A percentile compares a stretch with the other conserved stretches of the same genome.
These are phyloP conservation scores for Sclerotinia subarctica DNA, from an alignment of 2,329 filamentous ascomycete species.

Conservation along the genomic window DNA sequence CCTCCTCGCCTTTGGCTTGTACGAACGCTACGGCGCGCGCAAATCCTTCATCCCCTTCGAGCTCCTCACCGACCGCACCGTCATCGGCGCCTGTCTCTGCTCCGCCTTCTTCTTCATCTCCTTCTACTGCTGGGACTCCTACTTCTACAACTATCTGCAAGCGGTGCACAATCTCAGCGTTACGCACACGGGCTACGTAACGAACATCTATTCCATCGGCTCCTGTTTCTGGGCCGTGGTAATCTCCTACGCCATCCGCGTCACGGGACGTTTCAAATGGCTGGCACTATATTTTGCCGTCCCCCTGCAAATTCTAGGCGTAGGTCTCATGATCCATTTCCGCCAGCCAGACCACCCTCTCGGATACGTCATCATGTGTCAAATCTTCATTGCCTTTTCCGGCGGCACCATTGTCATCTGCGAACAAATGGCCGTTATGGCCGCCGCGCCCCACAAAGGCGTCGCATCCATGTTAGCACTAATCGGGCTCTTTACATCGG, in stretches of 20 bases:
- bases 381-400: conserved; percentile 57
- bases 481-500: conserved; percentile 56
- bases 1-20: conserved; percentile 53
- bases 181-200: conserved; percentile 49
- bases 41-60: conserved; percentile 55
- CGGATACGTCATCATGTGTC: conserved; percentile 55
- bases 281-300: conserved; percentile 27
- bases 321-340: conserved; percentile 58
- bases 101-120: conserved; percentile 46
- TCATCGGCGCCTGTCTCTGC: conserved; percentile 47
- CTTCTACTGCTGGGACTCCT: conserved; percentile 52
- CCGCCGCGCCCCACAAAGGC: conserved; percentile 58
- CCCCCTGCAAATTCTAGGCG: conserved; percentile 44
- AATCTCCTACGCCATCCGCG: conserved; percentile 47
- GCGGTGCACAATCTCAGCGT: conserved; percentile 51
- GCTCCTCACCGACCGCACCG: conserved; percentile 49
- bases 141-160: conserved; percentile 53
- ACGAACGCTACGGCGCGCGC: conserved; percentile 55
- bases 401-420: conserved; percentile 57
- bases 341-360: conserved; percentile 50
- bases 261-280: conserved; percentile 33
- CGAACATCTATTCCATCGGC: conserved; percentile 50
- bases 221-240: conserved; percentile 45
- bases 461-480: conserved; percentile 60
- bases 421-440: conserved; percentile 58